phyloP scores from a whole-genome alignment of 352 stramenopile species.

The Phytophthora ohioensis region DNA sequence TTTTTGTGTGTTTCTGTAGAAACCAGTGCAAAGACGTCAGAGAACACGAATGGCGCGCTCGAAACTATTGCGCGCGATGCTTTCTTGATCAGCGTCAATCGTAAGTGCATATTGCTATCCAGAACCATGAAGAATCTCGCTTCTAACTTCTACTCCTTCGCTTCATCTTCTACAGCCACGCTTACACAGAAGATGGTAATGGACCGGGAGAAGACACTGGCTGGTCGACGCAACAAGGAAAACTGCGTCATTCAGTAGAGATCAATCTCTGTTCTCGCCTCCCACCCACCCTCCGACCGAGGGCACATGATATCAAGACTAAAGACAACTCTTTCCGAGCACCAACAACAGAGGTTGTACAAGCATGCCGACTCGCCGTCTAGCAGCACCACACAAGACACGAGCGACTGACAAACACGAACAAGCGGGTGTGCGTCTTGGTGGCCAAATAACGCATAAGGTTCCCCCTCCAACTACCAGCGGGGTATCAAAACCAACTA shows the following conservation, averaged over 20 bases:
- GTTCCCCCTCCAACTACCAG: neutral
- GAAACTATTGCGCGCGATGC: constrained; percentile 89
- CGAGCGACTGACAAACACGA: constrained; percentile 14
- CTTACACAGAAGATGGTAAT: constrained; percentile 84
- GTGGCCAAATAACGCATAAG: constrained; percentile 5
- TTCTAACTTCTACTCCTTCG: constrained; percentile 6
- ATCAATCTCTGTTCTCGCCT: neutral
- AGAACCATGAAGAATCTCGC: neutral
- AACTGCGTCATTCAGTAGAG: constrained; percentile 82
- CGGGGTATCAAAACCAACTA: constrained; percentile 1
- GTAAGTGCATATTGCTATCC: constrained; percentile 49
- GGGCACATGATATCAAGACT: constrained; percentile 24
- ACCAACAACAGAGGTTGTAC: constrained; percentile 57
- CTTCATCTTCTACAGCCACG: constrained; percentile 46
- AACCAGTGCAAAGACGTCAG: constrained; percentile 90
- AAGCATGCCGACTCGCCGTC: constrained; percentile 43
- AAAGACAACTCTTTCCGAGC: constrained; percentile 51
- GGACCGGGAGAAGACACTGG: constrained; percentile 81
- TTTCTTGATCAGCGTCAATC: constrained; percentile 88
- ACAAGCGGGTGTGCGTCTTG: constrained; percentile 6
- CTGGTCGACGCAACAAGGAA: constrained; percentile 77
- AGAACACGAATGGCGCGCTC: constrained; percentile 88
- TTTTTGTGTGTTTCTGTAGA: constrained; percentile 47
- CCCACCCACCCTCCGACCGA: neutral
- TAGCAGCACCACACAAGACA: constrained; percentile 36